These are phyloP conservation scores for Lepidium didymum DNA, from an alignment of 345 rosid species.

Conservation along the genomic window DNA sequence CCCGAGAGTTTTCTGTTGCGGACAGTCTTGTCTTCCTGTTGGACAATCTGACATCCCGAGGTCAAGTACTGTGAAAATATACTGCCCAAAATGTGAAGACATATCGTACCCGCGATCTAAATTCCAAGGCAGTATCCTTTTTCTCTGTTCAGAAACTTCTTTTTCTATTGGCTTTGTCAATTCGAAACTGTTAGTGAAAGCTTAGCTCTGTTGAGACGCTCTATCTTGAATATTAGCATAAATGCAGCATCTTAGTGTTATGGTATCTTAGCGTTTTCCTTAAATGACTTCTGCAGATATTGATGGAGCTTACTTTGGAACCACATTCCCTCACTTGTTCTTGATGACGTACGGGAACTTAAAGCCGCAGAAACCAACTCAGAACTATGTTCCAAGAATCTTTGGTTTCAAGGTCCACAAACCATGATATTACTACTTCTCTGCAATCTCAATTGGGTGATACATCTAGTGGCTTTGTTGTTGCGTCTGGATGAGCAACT, in stretches of 20 bases:
- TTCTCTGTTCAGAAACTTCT: neutral
- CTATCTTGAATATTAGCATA: neutral
- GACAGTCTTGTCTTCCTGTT: constrained; percentile 92
- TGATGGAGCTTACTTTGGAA: constrained; percentile 97
- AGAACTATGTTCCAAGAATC: constrained; percentile 71
- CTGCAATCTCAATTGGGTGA: neutral
- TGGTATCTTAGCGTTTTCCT: constrained; percentile 21
- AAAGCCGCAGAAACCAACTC: constrained; percentile 74
- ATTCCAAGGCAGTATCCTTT: constrained; percentile 88
- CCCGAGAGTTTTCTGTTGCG: constrained; percentile 92
- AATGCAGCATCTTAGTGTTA: neutral
- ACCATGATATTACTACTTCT: constrained; percentile 29
- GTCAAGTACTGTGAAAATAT: constrained; percentile 83
- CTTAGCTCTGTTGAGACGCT: neutral
- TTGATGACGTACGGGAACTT: constrained; percentile 79
- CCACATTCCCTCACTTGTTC: constrained; percentile 91
- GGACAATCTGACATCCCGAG: constrained; percentile 93
- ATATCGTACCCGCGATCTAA: constrained; percentile 94
- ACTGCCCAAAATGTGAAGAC: constrained; percentile 91
- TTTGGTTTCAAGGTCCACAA: constrained; percentile 90
- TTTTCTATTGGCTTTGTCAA: neutral
- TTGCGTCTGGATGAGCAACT: neutral
- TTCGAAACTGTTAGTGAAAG: neutral
- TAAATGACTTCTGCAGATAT: constrained; percentile 53
- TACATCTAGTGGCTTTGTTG: neutral